These are phyloP conservation scores for Rhizopogon hawkerae DNA, from an alignment of 1,284 basidiomycete species.

Conservation along the genomic window DNA sequence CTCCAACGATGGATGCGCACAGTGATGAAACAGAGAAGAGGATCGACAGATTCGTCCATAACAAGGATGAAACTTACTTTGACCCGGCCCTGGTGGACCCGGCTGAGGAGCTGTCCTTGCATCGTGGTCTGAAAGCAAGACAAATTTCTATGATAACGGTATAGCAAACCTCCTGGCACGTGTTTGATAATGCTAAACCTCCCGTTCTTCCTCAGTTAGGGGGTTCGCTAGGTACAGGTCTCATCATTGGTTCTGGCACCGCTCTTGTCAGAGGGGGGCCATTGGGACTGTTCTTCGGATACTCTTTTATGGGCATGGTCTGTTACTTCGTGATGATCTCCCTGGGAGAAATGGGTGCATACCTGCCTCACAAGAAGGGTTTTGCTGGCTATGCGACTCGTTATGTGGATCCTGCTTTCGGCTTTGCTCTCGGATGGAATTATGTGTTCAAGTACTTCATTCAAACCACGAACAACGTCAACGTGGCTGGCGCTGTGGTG, in stretches of 20 bases:
- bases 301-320: constrained; percentile 19
- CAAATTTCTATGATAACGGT: constrained; percentile 31
- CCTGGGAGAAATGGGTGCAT: constrained; percentile 32
- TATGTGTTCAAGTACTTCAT: constrained; percentile 13
- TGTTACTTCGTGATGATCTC: constrained; percentile 29
- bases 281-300: constrained; percentile 18
- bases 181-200: constrained; percentile 9
- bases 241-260: constrained; percentile 18
- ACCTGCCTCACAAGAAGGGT: constrained; percentile 33
- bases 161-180: neutral
- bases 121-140: constrained; percentile 24
- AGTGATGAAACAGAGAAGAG: neutral
- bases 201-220: constrained; percentile 4
- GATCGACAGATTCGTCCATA: neutral
- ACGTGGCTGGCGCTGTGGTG: constrained; percentile 8
- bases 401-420: constrained; percentile 43
- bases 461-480: constrained; percentile 9
- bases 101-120: constrained; percentile 12
- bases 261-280: constrained; percentile 21
- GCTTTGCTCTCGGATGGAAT: constrained; percentile 38
- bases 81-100: neutral
- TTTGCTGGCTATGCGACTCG: constrained; percentile 37
- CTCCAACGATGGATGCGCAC: neutral
- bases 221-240: constrained; percentile 6
- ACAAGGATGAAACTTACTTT: neutral